phyloP scores from a whole-genome alignment of 2,329 filamentous ascomycete genomes.

The Nothomitra cinnamomea region DNA sequence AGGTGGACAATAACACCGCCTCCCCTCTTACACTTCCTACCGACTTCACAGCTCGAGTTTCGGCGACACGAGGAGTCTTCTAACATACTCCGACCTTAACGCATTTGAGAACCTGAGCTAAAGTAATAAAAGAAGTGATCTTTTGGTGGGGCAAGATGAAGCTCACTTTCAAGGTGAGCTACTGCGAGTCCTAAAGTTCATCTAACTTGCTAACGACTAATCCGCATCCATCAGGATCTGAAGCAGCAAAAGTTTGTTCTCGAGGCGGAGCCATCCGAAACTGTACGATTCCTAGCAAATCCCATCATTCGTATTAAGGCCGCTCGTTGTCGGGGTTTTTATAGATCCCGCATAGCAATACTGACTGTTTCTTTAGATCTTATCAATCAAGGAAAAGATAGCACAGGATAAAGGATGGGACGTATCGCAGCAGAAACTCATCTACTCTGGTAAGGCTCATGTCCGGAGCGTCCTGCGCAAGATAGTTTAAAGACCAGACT shows the following conservation, averaged over 20 bases:
- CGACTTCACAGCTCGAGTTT: neutral
- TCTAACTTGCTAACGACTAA: neutral
- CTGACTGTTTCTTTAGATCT: conserved; percentile 42
- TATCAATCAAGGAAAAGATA: conserved; percentile 83
- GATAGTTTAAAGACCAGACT: neutral
- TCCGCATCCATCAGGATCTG: conserved; percentile 50
- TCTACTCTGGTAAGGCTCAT: conserved; percentile 68
- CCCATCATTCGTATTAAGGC: neutral
- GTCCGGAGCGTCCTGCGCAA: neutral
- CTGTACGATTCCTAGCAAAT: conserved; percentile 40
- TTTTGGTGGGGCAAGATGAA: conserved; percentile 37
- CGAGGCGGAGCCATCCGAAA: conserved; percentile 83
- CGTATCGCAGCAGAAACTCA: conserved; percentile 77
- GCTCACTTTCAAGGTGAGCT: conserved; percentile 51
- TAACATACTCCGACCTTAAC: conserved; percentile 12
- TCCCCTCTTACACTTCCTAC: neutral
- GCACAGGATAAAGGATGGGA: conserved; percentile 89
- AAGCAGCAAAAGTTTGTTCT: conserved; percentile 98
- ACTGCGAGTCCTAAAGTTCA: conserved; percentile 5
- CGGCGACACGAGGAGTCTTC: conserved; percentile 7
- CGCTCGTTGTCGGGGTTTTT: neutral
- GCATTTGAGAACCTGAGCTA: conserved; percentile 14
- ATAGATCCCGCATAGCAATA: neutral
- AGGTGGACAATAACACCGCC: neutral
- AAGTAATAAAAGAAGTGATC: neutral